Conservation (phyloP, 2,329 filamentous ascomycete genomes). For the Sporothrix schenckii region DNA sequence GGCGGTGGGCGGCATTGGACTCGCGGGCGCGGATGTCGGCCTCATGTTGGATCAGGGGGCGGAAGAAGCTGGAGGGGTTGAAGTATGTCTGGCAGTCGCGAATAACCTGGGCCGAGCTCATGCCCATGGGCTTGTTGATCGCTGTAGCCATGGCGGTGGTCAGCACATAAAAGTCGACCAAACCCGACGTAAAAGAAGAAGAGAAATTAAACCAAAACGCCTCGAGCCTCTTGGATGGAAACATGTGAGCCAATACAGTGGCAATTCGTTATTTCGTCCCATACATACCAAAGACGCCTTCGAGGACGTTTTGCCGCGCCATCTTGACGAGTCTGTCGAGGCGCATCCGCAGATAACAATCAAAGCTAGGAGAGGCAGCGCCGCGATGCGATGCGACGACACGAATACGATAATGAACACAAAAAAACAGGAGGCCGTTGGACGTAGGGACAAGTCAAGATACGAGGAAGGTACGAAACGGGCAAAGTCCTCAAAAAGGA, state of each 20-base stretch:
- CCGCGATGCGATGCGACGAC: not conserved
- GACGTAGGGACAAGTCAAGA: not conserved
- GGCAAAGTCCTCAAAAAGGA: not conserved
- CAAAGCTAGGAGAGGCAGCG: not conserved
- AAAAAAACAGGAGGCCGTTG: not conserved
- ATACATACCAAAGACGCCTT: constrained; percentile 61
- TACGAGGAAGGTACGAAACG: not conserved
- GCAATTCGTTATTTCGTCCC: not conserved
- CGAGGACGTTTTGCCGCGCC: constrained; percentile 57
- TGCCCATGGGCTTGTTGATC: constrained; percentile 86
- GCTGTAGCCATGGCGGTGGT: constrained; percentile 53
- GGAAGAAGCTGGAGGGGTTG: constrained; percentile 78
- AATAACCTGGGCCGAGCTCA: constrained; percentile 87
- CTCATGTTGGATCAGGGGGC: constrained; percentile 68
- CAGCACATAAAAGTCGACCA: not conserved
- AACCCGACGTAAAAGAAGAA: not conserved
- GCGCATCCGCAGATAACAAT: constrained; percentile 41
- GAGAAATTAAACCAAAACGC: not conserved
- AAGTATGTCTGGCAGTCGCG: constrained; percentile 85
- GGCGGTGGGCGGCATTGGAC: constrained; percentile 59
- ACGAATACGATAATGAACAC: not conserved
- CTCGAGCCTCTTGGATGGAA: not conserved
- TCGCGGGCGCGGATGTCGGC: constrained; percentile 57
- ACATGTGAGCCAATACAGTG: not conserved
- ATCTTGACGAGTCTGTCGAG: constrained; percentile 49